A percentile compares a stretch with the other conserved stretches of the same genome.
Conservation (phyloP, 2,329 filamentous ascomycete species). For the Aaosphaeria pasadenensis region DNA sequence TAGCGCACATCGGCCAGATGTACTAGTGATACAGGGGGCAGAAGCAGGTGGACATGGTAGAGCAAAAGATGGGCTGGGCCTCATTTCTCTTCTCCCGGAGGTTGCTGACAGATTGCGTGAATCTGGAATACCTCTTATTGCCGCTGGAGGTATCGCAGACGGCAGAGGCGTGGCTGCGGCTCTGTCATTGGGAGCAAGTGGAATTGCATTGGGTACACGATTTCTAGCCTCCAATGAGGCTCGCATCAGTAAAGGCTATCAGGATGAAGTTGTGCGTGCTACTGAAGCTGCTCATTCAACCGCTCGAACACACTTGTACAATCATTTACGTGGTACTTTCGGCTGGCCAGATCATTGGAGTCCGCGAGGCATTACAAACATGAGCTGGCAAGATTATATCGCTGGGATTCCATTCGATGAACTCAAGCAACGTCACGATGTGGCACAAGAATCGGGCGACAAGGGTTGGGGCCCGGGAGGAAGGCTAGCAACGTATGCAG, state of each 20-base stretch:
- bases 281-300: conserved; percentile 48
- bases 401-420: background rate
- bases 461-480: background rate
- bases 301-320: conserved; percentile 46
- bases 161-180: conserved; percentile 56
- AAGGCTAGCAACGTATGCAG: background rate
- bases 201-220: conserved; percentile 60
- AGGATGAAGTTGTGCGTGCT: conserved; percentile 42
- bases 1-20: conserved; percentile 51
- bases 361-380: conserved; percentile 54
- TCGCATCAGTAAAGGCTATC: conserved; percentile 43
- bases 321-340: conserved; percentile 52
- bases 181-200: conserved; percentile 51
- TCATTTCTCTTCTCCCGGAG: conserved; percentile 59
- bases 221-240: conserved; percentile 55
- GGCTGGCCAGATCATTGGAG: conserved; percentile 57
- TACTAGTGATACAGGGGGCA: conserved; percentile 60
- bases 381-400: conserved; percentile 26
- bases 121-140: conserved; percentile 22
- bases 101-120: conserved; percentile 47
- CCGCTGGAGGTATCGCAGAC: conserved; percentile 57
- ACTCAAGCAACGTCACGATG: background rate
- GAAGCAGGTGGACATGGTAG: conserved; percentile 66
- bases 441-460: background rate
- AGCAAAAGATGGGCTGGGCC: conserved; percentile 47